Evolutionary conservation across 148 eudicot species (phyloP).

Genomic region (Rheum nobile): DNA sequence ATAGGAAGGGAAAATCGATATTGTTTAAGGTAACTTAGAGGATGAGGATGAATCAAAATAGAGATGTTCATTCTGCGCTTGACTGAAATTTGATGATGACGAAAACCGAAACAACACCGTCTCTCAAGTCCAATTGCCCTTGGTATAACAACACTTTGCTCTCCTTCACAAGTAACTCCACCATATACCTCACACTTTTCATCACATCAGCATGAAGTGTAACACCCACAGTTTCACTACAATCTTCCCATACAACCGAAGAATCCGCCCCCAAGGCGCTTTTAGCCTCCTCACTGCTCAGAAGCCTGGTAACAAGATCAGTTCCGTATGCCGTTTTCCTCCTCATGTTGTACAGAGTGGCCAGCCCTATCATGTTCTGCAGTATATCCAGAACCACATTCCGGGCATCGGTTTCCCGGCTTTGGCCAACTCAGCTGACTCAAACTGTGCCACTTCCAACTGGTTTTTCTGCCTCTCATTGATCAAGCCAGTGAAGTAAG

Average conservation of each 20-base stretch:
- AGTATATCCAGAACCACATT: slow-evolving; percentile 19
- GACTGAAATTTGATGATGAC: too few species aligned
- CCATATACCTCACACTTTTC: slow-evolving; percentile 76
- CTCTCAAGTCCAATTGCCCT: slow-evolving; percentile 61
- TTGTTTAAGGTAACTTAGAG: too few species aligned
- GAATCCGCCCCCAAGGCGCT: slow-evolving; percentile 34
- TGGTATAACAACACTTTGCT: slow-evolving; percentile 67
- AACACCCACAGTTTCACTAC: slow-evolving; percentile 37
- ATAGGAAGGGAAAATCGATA: too few species aligned
- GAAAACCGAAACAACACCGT: slow-evolving; percentile 63
- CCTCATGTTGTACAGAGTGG: too few species aligned
- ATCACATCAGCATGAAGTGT: slow-evolving; percentile 58
- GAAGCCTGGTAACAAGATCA: slow-evolving; percentile 26
- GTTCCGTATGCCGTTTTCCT: slow-evolving; percentile 43
- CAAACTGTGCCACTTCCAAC: slow-evolving; percentile 37
- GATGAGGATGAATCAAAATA: too few species aligned
- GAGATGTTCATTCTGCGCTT: too few species aligned
- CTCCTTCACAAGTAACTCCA: slow-evolving; percentile 43
- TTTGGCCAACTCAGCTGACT: slow-evolving; percentile 20
- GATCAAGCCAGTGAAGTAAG: too few species aligned
- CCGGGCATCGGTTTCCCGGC: slow-evolving; percentile 36
- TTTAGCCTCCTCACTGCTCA: slow-evolving; percentile 34
- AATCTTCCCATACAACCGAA: slow-evolving; percentile 27
- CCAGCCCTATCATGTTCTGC: slow-evolving; percentile 57
- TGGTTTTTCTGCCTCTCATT: slow-evolving; percentile 39